Conservation (phyloP, 306 rosid genomes). For the Pyrus pyrifolia region DNA sequence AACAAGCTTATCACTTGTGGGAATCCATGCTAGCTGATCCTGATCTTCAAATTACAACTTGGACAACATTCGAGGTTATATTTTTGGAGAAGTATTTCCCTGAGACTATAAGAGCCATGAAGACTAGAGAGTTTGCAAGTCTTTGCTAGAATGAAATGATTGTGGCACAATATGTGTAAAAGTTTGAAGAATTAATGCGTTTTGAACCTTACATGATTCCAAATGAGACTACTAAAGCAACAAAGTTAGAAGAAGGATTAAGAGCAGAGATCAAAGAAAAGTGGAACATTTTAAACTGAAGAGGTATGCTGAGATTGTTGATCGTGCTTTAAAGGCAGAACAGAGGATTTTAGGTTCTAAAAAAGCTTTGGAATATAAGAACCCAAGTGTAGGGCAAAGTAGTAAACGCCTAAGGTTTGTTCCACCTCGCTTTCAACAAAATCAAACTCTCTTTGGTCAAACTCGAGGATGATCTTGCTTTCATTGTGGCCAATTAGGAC, state of each 20-base stretch:
- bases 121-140: not conserved
- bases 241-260: not conserved
- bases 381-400: too few relatives aligned
- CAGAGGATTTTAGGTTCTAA: not conserved
- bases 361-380: not conserved
- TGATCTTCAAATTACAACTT: too few relatives aligned
- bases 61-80: too few relatives aligned
- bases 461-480: not conserved
- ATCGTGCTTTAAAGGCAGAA: not conserved
- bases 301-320: not conserved
- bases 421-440: not conserved
- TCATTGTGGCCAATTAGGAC: not conserved
- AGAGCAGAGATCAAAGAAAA: too few relatives aligned
- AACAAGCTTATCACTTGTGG: too few relatives aligned
- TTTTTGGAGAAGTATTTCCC: too few relatives aligned
- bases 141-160: not conserved
- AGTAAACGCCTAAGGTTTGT: not conserved
- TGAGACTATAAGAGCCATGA: not conserved
- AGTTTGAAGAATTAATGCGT: not conserved
- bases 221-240: not conserved
- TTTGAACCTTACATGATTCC: not conserved
- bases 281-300: not conserved
- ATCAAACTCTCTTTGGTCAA: too few relatives aligned
- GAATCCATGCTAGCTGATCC: too few relatives aligned
- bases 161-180: not conserved